Evolutionary conservation across 257 asterid genomes (phyloP), one percentile per base, ranked within the genome.

Genomic region (Cruciata laevipes): DNA sequence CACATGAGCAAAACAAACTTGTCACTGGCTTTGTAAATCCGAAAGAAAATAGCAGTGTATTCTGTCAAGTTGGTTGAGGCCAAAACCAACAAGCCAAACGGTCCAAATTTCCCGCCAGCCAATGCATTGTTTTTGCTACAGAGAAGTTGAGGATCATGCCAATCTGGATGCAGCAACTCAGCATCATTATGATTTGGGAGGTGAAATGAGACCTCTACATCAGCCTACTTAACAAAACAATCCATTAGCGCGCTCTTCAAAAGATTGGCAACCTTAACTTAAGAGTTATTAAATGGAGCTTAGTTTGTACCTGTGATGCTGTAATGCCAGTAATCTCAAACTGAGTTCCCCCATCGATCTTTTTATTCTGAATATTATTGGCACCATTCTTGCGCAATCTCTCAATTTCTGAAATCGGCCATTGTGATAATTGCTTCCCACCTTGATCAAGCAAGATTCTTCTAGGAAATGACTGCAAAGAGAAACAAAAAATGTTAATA

Each of bases 361-460:
- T 75, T 18, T 68, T 42, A 9, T 85, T 49, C 24, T 71, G 74
- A 73, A 78, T 2, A 58, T 78, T 3, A 53, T 77, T 78, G 20
- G 79, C 79, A 33, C 66, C 58, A 7, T 79, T 59, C 31, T 65
- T 55, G 66, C 89, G 84, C 47, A 88, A 70, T 42, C 76, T 61
- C 66, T 85, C 82, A 0, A 91, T 18, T 67, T 90, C 97, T 64
- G 76, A 69, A 21, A 88, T 32, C 0, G 97, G 97, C 96, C 96
- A 88, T 61, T 84, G 97, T 33, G 85, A 27, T 78, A 90, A 52
- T 63, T 84, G 90, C 74, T 81, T 88, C 27, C 92, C 95, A 8
- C 37, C 82, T 3, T 86, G 85, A 60, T 81, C 91, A 5, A 86
- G 79, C 74, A 76, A 73, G 42, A 91, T 47, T 0, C 87, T 86